A percentile compares a stretch with the other conserved stretches of the same genome.
Conservation (phyloP, 2,329 filamentous ascomycete genomes). For the Xylaria arbuscula region DNA sequence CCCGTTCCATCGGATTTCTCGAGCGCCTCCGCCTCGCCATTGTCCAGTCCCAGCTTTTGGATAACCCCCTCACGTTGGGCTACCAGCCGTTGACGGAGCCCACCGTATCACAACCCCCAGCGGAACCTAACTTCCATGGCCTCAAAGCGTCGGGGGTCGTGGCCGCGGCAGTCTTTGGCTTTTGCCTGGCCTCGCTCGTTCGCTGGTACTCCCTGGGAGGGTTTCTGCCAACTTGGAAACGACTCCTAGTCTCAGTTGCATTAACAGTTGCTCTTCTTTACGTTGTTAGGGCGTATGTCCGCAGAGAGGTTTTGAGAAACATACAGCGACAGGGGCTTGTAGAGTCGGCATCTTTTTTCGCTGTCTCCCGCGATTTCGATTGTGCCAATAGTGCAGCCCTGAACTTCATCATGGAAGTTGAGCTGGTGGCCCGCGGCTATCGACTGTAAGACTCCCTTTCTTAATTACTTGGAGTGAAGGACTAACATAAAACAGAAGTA, state of each 20-base stretch:
- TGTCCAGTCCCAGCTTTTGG: constrained; percentile 50
- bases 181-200: constrained; percentile 46
- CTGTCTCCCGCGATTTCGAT: constrained; percentile 49
- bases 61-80: constrained; percentile 49
- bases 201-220: constrained; percentile 48
- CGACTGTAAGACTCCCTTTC: constrained; percentile 45
- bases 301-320: constrained; percentile 48
- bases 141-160: constrained; percentile 48
- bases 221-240: constrained; percentile 46
- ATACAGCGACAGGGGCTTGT: constrained; percentile 48
- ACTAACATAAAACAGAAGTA: constrained; percentile 69
- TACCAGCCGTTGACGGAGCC: constrained; percentile 42
- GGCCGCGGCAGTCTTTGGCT: constrained; percentile 48
- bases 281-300: constrained; percentile 47
- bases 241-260: constrained; percentile 42
- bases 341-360: constrained; percentile 48
- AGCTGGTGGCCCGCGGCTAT: constrained; percentile 51
- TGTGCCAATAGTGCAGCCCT: constrained; percentile 50
- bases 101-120: constrained; percentile 36
- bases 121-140: constrained; percentile 44
- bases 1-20: constrained; percentile 49
- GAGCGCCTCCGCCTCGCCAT: constrained; percentile 51
- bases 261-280: constrained; percentile 40
- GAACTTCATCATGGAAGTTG: constrained; percentile 52
- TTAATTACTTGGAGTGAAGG: neutral